A percentile compares a stretch with the other conserved stretches of the same genome.
Evolutionary conservation across 2,329 filamentous ascomycete species (phyloP).

Genomic region (Sclerotinia glacialis): DNA sequence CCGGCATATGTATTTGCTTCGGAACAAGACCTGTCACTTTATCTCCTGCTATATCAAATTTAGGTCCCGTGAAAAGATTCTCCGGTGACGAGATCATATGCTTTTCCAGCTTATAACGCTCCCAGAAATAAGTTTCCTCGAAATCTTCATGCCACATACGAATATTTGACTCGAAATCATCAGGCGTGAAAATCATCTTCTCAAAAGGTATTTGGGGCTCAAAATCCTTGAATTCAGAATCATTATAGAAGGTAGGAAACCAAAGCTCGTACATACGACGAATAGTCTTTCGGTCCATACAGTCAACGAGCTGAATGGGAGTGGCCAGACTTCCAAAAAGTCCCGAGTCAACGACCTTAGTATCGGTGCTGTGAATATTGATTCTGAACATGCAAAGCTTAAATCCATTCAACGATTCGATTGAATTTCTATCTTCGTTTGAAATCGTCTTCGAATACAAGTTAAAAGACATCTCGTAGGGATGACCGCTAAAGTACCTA

Average conservation of each 20-base stretch:
- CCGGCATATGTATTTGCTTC: not conserved
- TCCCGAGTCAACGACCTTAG: not conserved
- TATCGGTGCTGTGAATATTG: not conserved
- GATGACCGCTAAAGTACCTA: too few species aligned
- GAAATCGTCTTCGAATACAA: too few species aligned
- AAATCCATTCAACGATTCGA: not conserved
- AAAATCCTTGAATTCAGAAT: not conserved
- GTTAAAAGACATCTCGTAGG: too few species aligned
- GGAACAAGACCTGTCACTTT: rapidly evolving
- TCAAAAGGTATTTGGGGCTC: not conserved
- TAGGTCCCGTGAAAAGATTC: not conserved
- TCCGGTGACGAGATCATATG: not conserved
- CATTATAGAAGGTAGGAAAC: not conserved
- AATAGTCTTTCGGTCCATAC: not conserved
- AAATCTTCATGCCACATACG: not conserved
- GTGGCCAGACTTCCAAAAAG: not conserved
- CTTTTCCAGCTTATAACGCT: too few species aligned
- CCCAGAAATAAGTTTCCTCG: too few species aligned
- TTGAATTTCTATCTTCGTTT: too few species aligned
- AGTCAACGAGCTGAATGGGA: not conserved
- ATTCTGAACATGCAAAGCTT: not conserved
- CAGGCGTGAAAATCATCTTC: not conserved
- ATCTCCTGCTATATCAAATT: too few species aligned
- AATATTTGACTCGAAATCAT: not conserved
- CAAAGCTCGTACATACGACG: slow-evolving; percentile 6